Evolutionary conservation across 2,329 filamentous ascomycete genomes (phyloP).

Genomic region (Mycosphaerella arachidis): DNA sequence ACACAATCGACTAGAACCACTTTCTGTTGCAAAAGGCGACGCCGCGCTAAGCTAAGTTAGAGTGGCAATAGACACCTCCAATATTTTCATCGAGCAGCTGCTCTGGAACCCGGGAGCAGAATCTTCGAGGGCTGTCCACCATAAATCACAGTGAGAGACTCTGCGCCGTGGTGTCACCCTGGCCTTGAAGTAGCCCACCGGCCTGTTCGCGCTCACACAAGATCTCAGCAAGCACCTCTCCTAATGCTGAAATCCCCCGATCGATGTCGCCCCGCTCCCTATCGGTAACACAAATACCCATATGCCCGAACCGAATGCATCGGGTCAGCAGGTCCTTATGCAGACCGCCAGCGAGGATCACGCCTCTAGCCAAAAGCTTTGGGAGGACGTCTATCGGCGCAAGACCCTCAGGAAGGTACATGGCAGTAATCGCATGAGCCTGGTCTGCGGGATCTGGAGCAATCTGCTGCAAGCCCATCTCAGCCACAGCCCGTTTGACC

Average conservation of each 20-base stretch:
- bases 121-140: too few relatives aligned
- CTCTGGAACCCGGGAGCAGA: too few relatives aligned
- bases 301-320: slow-evolving; percentile 94
- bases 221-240: slow-evolving; percentile 63
- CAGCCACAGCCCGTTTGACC: slow-evolving; percentile 75
- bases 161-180: too few relatives aligned
- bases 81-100: too few relatives aligned
- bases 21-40: too few relatives aligned
- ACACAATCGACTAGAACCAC: too few relatives aligned
- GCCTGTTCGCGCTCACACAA: too few relatives aligned
- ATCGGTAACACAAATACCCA: slow-evolving; percentile 90
- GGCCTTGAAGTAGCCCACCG: too few relatives aligned
- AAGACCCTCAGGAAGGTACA: slow-evolving; percentile 82
- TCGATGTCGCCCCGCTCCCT: slow-evolving; percentile 74
- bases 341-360: slow-evolving; percentile 88
- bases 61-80: too few relatives aligned
- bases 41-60: too few relatives aligned
- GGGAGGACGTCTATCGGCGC: slow-evolving; percentile 77
- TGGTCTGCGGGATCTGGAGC: slow-evolving; percentile 80
- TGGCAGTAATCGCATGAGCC: slow-evolving; percentile 94
- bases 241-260: slow-evolving; percentile 72
- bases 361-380: slow-evolving; percentile 74
- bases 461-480: slow-evolving; percentile 80
- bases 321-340: slow-evolving; percentile 90
- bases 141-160: too few relatives aligned